Percentiles rank a stretch among this genome's conserved stretches.
These are phyloP conservation scores for Solanum arcanum DNA, from an alignment of 257 asterid species.

Conservation along the genomic window DNA sequence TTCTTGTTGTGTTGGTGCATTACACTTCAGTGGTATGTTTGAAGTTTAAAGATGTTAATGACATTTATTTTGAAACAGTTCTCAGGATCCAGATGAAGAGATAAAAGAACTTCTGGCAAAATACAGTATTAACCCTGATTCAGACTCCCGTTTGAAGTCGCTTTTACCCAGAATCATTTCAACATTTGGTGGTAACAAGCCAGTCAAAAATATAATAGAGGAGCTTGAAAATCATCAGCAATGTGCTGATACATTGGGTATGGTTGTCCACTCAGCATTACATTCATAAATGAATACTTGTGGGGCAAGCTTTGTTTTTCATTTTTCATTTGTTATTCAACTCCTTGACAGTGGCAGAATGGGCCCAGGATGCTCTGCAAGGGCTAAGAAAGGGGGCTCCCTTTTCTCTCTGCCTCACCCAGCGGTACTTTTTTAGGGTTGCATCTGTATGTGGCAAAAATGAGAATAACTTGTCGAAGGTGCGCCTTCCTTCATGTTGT, in stretches of 20 bases:
- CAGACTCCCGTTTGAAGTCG: conserved; percentile 69
- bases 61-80: conserved; percentile 30
- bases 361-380: conserved; percentile 95
- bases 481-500: conserved; percentile 5
- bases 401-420: conserved; percentile 81
- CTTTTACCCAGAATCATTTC: conserved; percentile 84
- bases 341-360: conserved; percentile 65
- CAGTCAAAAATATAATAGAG: conserved; percentile 49
- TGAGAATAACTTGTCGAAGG: conserved; percentile 55
- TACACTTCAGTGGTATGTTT: not conserved
- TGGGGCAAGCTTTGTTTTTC: not conserved
- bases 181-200: conserved; percentile 58
- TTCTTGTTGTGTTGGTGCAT: not conserved
- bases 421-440: conserved; percentile 58
- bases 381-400: conserved; percentile 91
- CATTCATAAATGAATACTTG: not conserved
- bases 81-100: conserved; percentile 71
- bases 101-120: conserved; percentile 45
- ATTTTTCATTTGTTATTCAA: not conserved
- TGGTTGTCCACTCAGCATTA: not conserved
- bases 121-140: conserved; percentile 58
- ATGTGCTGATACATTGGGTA: conserved; percentile 81
- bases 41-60: not conserved
- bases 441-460: conserved; percentile 54
- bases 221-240: conserved; percentile 74